Conservation (phyloP, 148 eudicot species). For the Amaranthus palmeri region DNA sequence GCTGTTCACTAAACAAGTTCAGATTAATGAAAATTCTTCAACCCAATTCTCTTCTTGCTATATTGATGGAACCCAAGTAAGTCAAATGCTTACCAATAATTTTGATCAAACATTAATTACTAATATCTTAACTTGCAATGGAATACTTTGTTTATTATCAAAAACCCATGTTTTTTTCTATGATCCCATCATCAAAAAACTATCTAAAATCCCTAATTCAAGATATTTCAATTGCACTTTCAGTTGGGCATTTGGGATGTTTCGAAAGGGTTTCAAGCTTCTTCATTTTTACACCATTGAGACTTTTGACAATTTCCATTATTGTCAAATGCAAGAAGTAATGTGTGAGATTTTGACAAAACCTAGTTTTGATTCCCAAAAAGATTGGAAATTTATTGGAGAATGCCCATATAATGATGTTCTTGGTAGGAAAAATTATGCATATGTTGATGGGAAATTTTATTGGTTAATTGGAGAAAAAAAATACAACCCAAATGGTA, state of each 20-base stretch:
- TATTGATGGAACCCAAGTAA: slow-evolving; percentile 28
- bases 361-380: slow-evolving; percentile 12
- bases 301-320: slow-evolving; percentile 33
- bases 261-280: slow-evolving; percentile 22
- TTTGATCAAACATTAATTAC: slow-evolving; percentile 20
- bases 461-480: slow-evolving; percentile 37
- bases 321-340: slow-evolving; percentile 24
- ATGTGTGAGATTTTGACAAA: slow-evolving; percentile 29
- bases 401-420: slow-evolving; percentile 29
- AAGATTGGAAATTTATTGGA: slow-evolving; percentile 29
- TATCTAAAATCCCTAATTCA: slow-evolving; percentile 24
- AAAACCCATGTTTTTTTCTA: slow-evolving; percentile 12
- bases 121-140: slow-evolving; percentile 21
- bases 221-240: slow-evolving; percentile 15
- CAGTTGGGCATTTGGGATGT: slow-evolving; percentile 32
- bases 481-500: slow-evolving; percentile 27
- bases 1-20: slow-evolving; percentile 24
- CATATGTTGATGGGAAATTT: slow-evolving; percentile 22
- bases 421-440: slow-evolving; percentile 30
- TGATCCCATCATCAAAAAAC: slow-evolving; percentile 28
- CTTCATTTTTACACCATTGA: slow-evolving; percentile 29
- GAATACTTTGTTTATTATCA: slow-evolving; percentile 31
- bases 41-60: slow-evolving; percentile 20
- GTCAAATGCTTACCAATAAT: slow-evolving; percentile 16
- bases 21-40: slow-evolving; percentile 17